Base-by-base conservation (phyloP, 768 basidiomycete genomes). In the Cystobasidium ongulense region DNA sequence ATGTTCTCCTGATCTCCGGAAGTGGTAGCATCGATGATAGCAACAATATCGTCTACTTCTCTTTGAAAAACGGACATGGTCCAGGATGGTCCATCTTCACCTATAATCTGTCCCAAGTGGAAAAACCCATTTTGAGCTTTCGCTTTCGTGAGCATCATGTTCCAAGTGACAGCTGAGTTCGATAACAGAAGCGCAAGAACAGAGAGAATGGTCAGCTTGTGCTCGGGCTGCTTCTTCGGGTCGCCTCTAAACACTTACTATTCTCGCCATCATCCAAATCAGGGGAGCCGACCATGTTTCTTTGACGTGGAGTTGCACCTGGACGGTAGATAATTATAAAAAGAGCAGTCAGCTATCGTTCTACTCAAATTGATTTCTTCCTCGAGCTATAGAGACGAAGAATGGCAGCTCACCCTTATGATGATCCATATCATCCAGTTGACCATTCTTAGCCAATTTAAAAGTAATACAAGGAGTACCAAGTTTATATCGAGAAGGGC, bases 131-230 rank as follows among this genome's bases (percentile, higher is more conserved):
- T 46, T 38, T 71, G 53, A 18, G 68, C 50, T 33, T 4, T 35
- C 1, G 68, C 68, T 43, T 38, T 54, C 54, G 33, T 35, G 36
- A 59, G 68, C 68, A 71, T 59, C 68, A 71, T 71, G 25, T 71
- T 59, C 68, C 68, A 71, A 13, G 68, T 31, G 13, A 71, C 68
- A 43, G 68, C 68, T 71, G 67, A 27, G n/a, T n/a, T n/a, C n/a
- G 41, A 15, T 39, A 53, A 11, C 3, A 39, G 38, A 8, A 29
- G 11, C 15, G 33, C 31, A 33, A 31, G 18, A 27, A 67, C 2
- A 5, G 10, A 35, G 31, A 36, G 18, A 11, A 63, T 36, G 62
- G 31, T 64, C 4, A 39, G 63, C 5, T 25, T 5, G 35, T 27
- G 23, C 17, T 35, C 7, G 8, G 10, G 33, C 25, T 36, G 18